Percentiles rank a stretch among this genome's conserved stretches.
Evolutionary conservation across 805 yeast genomes (phyloP).

Genomic region (Candida germanica): DNA sequence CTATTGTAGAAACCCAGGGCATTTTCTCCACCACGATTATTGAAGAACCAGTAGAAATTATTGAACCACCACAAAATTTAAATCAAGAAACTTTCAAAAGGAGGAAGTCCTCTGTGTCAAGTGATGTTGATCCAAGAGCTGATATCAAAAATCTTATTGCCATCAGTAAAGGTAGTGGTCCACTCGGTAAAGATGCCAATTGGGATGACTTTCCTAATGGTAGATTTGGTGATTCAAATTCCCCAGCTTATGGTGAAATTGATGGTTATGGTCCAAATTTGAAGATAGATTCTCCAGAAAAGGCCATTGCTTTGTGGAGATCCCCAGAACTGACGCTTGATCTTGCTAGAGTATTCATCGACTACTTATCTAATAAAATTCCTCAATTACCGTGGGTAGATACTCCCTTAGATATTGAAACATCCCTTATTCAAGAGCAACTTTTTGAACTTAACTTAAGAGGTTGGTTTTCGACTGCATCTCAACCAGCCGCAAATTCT

Average conservation of each 20-base stretch:
- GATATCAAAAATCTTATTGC: slow-evolving; percentile 52
- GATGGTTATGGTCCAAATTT: slow-evolving; percentile 95
- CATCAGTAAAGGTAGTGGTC: slow-evolving; percentile 80
- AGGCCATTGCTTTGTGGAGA: slow-evolving; percentile 79
- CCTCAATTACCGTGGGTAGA: slow-evolving; percentile 92
- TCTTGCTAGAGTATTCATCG: slow-evolving; percentile 61
- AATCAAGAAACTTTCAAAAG: slow-evolving; percentile 15
- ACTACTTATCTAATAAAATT: slow-evolving; percentile 71
- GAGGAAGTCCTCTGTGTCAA: slow-evolving; percentile 37
- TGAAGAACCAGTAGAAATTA: slow-evolving; percentile 5
- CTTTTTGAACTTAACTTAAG: slow-evolving; percentile 70
- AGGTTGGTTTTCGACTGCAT: slow-evolving; percentile 83
- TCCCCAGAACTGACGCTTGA: slow-evolving; percentile 60
- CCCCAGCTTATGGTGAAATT: slow-evolving; percentile 97
- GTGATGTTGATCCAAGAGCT: slow-evolving; percentile 29
- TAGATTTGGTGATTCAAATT: slow-evolving; percentile 89
- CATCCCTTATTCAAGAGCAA: slow-evolving; percentile 89
- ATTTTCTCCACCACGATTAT: slow-evolving; percentile 38
- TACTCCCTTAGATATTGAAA: slow-evolving; percentile 79
- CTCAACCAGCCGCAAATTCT: slow-evolving; percentile 93
- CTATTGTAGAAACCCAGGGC: slow-evolving; percentile 64
- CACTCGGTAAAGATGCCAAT: slow-evolving; percentile 82
- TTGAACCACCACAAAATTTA: slow-evolving; percentile 2
- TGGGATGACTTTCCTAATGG: slow-evolving; percentile 99
- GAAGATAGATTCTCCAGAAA: slow-evolving; percentile 60